Percentiles rank a stretch among this genome's conserved stretches.
These are phyloP conservation scores for Kluyveromyces siamensis DNA, from an alignment of 805 yeast species.

Conservation along the genomic window DNA sequence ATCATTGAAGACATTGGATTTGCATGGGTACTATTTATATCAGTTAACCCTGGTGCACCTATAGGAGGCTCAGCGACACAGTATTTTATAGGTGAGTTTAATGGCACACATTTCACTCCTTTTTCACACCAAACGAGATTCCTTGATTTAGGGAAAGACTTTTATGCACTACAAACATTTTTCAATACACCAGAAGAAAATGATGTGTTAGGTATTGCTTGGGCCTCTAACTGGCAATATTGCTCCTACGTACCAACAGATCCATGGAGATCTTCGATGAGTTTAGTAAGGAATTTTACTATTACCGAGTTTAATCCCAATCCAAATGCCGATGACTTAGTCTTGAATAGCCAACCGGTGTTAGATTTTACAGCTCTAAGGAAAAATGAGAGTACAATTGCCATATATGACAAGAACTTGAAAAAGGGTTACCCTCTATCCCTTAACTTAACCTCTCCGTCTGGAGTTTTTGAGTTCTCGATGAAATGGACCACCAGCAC, in stretches of 20 bases:
- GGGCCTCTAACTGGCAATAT: constrained; percentile 39
- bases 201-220: constrained; percentile 30
- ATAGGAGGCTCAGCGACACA: constrained; percentile 33
- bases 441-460: constrained; percentile 6
- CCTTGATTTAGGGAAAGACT: constrained; percentile 32
- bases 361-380: constrained; percentile 5
- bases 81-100: constrained; percentile 35
- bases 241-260: constrained; percentile 29
- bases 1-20: constrained; percentile 6
- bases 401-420: constrained; percentile 3
- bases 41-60: constrained; percentile 37
- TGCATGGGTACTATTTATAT: constrained; percentile 32
- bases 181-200: constrained; percentile 19
- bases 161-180: constrained; percentile 33
- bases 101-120: constrained; percentile 31
- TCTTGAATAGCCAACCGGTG: constrained; percentile 21
- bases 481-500: constrained; percentile 15
- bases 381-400: constrained; percentile 2
- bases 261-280: constrained; percentile 31
- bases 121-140: constrained; percentile 23
- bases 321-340: constrained; percentile 16
- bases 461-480: constrained; percentile 22
- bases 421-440: neutral
- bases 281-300: constrained; percentile 26
- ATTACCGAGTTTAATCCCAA: constrained; percentile 20